Evolutionary conservation across 2,329 filamentous ascomycete genomes (phyloP), one percentile per base, ranked within the genome.

Genomic region (Fusarium nodosum): DNA sequence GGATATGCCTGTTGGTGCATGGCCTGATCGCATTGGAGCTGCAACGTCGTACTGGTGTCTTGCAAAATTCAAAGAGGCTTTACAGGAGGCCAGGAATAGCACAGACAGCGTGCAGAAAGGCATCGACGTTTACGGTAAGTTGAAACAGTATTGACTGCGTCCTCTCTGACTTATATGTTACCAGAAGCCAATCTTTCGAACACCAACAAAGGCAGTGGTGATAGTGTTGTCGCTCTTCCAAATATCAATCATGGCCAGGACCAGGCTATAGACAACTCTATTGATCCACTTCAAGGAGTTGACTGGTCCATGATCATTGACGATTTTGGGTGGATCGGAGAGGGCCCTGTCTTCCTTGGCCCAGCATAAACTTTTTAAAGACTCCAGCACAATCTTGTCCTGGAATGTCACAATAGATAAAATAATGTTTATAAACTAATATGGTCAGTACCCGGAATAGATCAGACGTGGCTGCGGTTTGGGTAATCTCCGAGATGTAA

Each of bases 301-400:
- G 84, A 86, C 72, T 85, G 83, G 83, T 79, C 82, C 62, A 80
- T 83, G 57, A 81, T 85, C 33, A 81, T 85, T 78, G 82, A 84
- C 58, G 84, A 85, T 46, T 84, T 85, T 71, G 82, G 83, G 61
- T 84, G 82, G 83, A 75, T 71, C 4, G 74, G 74, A 16, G 72
- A 77, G 10, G 76, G 77, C 2, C 64, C 74, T 6, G 69, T 79
- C 0, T 73, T 80, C 20, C 60, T 79, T 24, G 76, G 76, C 15
- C 67, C 77, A 18, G 68, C 75, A 30, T 76, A 69, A 69, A 20
- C 13, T 46, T n/a, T n/a, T 26, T 34, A 7, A 22, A 11, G 28
- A n/a, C 20, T 26, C 34, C 12, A n/a, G 18, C 12, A 18, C 18
- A 15, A 15, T 30, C 11, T 31, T 15, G n/a, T 22, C n/a, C 12